Conservation (phyloP, 306 rosid species). For the Neltuma alba region DNA sequence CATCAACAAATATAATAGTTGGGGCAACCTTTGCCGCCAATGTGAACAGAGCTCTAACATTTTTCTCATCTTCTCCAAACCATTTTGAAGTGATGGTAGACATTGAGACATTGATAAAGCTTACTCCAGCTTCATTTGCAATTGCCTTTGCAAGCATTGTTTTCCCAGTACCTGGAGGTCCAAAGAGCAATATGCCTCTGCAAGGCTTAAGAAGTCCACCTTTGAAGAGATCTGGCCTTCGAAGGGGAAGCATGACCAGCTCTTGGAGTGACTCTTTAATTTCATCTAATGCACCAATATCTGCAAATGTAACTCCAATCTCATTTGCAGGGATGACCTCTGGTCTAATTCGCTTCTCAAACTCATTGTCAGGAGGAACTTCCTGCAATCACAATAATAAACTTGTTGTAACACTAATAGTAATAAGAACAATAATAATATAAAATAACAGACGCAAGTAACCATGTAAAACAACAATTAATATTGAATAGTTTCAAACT, state of each 20-base stretch:
- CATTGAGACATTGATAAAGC: conserved; percentile 82
- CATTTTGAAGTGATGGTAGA: conserved; percentile 77
- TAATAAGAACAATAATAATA: not conserved
- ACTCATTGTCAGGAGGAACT: conserved; percentile 69
- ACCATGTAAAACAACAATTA: not conserved
- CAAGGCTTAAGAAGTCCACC: conserved; percentile 83
- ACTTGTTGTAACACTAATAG: not conserved
- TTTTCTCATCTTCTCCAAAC: conserved; percentile 85
- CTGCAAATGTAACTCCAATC: conserved; percentile 82
- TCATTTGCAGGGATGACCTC: conserved; percentile 83
- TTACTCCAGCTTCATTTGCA: conserved; percentile 84
- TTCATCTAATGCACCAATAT: conserved; percentile 77
- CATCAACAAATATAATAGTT: conserved; percentile 78
- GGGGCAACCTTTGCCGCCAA: conserved; percentile 87
- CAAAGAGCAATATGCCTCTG: conserved; percentile 79
- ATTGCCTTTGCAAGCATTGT: conserved; percentile 90
- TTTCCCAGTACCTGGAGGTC: conserved; percentile 90
- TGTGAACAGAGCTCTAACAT: conserved; percentile 73
- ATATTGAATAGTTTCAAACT: conserved; percentile 3
- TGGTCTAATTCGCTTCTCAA: conserved; percentile 80
- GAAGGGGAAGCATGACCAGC: conserved; percentile 81
- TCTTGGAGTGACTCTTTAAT: conserved; percentile 84
- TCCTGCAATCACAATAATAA: conserved; percentile 51
- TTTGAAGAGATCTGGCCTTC: conserved; percentile 81
- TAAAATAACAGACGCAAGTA: conserved; percentile 15